These are phyloP conservation scores for Rhododendron ferrugineum DNA, from an alignment of 148 eudicot species.

Conservation along the genomic window DNA sequence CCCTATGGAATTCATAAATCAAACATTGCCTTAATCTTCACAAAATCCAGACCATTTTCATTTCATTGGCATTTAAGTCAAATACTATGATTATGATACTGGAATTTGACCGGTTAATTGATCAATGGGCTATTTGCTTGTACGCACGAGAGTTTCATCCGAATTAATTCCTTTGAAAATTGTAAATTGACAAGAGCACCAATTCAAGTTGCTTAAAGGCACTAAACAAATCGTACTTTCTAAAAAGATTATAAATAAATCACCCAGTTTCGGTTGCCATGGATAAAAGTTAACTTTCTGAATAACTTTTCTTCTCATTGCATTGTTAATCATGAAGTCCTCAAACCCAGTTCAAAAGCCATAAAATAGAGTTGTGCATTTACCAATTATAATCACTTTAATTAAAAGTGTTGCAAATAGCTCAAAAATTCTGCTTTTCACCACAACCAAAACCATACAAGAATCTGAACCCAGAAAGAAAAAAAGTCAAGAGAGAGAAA, in stretches of 20 bases:
- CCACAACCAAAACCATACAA: background rate
- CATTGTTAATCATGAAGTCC: background rate
- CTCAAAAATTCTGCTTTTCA: background rate
- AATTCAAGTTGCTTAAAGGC: background rate
- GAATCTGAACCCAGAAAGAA: background rate
- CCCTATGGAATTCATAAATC: constrained; percentile 24
- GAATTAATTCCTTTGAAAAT: background rate
- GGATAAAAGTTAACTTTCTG: background rate
- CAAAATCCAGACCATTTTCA: background rate
- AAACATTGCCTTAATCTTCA: background rate
- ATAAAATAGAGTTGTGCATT: background rate
- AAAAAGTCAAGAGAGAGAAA: background rate
- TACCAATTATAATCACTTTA: background rate
- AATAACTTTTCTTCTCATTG: background rate
- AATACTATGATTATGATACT: background rate
- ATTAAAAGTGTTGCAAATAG: background rate
- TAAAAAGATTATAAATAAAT: background rate
- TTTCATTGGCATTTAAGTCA: background rate
- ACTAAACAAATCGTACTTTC: background rate
- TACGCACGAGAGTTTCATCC: background rate
- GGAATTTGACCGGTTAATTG: background rate
- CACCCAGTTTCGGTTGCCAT: background rate
- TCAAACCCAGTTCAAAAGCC: background rate
- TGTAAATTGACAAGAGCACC: background rate
- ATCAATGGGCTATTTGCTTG: background rate